Percentiles rank a stretch among this genome's conserved stretches.
These are phyloP conservation scores for Fusarium sp. DNA, from an alignment of 2,329 filamentous ascomycete species.

Conservation along the genomic window DNA sequence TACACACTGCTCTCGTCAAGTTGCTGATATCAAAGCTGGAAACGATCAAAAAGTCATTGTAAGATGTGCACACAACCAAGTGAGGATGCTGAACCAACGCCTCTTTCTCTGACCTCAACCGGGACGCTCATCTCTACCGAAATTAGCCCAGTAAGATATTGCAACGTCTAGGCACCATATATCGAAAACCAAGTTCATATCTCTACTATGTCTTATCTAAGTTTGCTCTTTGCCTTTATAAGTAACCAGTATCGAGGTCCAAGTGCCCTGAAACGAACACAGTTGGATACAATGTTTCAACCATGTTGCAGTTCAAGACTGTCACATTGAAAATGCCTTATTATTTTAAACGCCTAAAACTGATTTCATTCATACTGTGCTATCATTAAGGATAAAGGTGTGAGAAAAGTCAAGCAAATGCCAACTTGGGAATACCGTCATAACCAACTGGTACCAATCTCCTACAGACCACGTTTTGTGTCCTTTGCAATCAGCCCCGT, in stretches of 20 bases:
- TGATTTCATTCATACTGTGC: slow-evolving; percentile 36
- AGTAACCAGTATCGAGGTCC: not conserved
- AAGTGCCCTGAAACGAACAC: not conserved
- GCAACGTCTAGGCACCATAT: too few species aligned
- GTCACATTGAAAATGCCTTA: not conserved
- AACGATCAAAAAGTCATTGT: too few species aligned
- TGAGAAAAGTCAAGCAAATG: slow-evolving; percentile 23
- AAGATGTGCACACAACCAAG: too few species aligned
- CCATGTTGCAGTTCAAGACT: not conserved
- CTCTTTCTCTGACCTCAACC: too few species aligned
- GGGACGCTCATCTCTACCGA: too few species aligned
- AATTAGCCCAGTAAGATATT: too few species aligned
- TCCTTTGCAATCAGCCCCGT: slow-evolving; percentile 72
- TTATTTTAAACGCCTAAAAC: slow-evolving; percentile 34
- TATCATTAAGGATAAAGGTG: slow-evolving; percentile 41
- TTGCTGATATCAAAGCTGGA: too few species aligned
- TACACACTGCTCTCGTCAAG: too few species aligned
- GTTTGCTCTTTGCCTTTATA: not conserved
- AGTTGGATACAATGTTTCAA: not conserved
- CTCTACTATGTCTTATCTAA: too few species aligned
- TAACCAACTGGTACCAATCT: slow-evolving; percentile 26
- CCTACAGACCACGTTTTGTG: slow-evolving; percentile 66
- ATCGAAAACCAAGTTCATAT: too few species aligned
- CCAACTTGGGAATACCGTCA: slow-evolving; percentile 22
- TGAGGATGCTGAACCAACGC: too few species aligned